These are phyloP conservation scores for Geosmithia putterillii DNA, from an alignment of 2,329 filamentous ascomycete genomes.

Conservation along the genomic window DNA sequence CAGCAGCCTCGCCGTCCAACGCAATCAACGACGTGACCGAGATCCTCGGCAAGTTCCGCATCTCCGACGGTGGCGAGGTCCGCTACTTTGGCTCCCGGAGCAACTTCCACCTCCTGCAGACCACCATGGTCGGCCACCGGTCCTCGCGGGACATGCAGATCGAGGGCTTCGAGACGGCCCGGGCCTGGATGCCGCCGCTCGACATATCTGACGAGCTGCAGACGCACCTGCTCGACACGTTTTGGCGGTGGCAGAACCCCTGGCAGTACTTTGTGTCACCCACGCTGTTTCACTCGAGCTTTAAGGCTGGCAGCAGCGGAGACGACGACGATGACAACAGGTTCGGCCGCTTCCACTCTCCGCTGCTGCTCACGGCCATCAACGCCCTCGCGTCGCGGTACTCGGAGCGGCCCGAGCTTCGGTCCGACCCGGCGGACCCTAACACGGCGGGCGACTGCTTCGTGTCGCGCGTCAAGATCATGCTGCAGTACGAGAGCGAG, in stretches of 20 bases:
- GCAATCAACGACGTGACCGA: conserved; percentile 9
- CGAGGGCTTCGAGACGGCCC: too few relatives aligned
- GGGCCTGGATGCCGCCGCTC: conserved; percentile 5
- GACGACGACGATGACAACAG: conserved; percentile 5
- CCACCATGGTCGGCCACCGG: background rate
- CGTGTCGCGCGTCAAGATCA: conserved; percentile 9
- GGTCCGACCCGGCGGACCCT: conserved; percentile 7
- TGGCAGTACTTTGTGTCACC: conserved; percentile 14
- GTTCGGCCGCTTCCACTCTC: conserved; percentile 8
- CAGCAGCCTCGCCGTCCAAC: too few relatives aligned
- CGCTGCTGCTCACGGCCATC: conserved; percentile 9
- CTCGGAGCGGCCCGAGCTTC: conserved; percentile 9
- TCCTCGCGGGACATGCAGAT: conserved; percentile 2
- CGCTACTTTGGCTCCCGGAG: conserved; percentile 13
- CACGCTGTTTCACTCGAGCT: conserved; percentile 7
- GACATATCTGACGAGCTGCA: conserved; percentile 9
- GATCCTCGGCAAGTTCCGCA: conserved; percentile 4
- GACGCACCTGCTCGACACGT: conserved; percentile 12
- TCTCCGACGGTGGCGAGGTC: conserved; percentile 10
- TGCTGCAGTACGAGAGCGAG: conserved; percentile 10
- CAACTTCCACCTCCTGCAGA: conserved; percentile 8
- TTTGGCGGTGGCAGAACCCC: conserved; percentile 13
- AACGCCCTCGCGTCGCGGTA: conserved; percentile 11
- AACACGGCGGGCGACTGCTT: conserved; percentile 9
- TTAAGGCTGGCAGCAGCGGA: too few relatives aligned